Evolutionary conservation across 1,284 basidiomycete genomes (phyloP), one percentile per base, ranked within the genome.

Genomic region (Vanrija humicola): DNA sequence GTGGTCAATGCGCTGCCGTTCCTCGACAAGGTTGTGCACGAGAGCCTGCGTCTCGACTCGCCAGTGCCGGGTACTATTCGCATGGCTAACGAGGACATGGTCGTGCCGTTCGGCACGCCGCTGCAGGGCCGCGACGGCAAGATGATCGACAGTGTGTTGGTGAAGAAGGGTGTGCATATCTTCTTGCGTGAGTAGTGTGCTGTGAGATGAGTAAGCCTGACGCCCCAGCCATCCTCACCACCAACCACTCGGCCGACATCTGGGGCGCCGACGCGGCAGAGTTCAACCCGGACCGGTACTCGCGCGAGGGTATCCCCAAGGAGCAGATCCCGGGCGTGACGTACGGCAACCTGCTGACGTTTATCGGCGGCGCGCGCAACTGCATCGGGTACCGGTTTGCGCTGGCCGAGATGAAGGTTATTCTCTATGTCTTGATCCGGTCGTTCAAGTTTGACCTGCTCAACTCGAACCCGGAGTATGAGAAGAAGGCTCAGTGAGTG

Each of bases 361-460:
- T 88, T 75, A 73, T 86, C 46, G 80, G 79, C 54, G 86, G 85
- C 23, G 81, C 83, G 61, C 76, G 87, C 52, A 83, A 84, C 40
- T 88, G 86, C 68, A 86, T 88, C 63, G 86, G 86, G 7, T 87
- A 83, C 69, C 80, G 81, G 63, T 88, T 89, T 64, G 85, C 86
- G 7, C 64, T 89, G 45, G 79, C 80, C 25, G 86, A 89, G 66
- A 84, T 81, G 72, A 85, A 85, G 66, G 82, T 80, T 0, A 73
- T 85, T 7, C 59, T 86, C 7, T 86, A 84, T 63, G 79, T 81
- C 0, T 75, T 86, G 15, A 65, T 86, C 2, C 77, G 83, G 15
- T 77, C 78, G 1, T 84, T 86, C 53, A 79, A 81, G 49, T 83
- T 86, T 52, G 79, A 81, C 43, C 74, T 82, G 26, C 77, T 82